Evolutionary conservation across 140 eudicot species (phyloP).

Genomic region (Flaveria floridana): DNA sequence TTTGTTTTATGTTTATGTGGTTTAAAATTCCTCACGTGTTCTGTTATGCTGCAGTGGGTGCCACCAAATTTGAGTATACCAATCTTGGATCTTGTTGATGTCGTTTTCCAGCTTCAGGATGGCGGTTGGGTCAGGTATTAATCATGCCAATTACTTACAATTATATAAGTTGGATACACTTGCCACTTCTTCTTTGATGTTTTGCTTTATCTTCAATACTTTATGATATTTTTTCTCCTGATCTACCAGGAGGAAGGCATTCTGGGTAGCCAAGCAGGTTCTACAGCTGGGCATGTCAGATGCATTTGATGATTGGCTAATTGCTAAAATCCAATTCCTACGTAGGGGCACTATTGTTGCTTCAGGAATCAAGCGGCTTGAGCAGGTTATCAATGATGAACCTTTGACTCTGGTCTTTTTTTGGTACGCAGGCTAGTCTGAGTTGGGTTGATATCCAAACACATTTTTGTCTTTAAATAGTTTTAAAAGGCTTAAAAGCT

Average conservation of each 20-base stretch:
- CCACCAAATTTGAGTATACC: constrained; percentile 88
- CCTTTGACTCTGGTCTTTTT: constrained; percentile 7
- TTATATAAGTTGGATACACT: constrained; percentile 16
- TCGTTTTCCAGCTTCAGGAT: constrained; percentile 93
- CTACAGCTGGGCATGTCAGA: constrained; percentile 97
- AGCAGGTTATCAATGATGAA: constrained; percentile 50
- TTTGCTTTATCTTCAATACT: neutral
- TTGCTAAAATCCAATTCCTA: constrained; percentile 80
- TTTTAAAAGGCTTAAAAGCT: neutral
- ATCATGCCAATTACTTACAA: constrained; percentile 3
- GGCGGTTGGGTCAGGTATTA: constrained; percentile 98
- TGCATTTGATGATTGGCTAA: constrained; percentile 98
- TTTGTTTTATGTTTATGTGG: constrained; percentile 1
- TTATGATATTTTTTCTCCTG: constrained; percentile 4
- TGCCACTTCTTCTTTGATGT: constrained; percentile 11
- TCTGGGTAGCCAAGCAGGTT: constrained; percentile 97
- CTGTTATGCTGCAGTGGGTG: constrained; percentile 72
- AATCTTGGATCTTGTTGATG: constrained; percentile 93
- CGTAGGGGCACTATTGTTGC: constrained; percentile 93
- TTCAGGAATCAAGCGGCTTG: constrained; percentile 77
- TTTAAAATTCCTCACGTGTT: constrained; percentile 7
- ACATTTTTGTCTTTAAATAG: neutral
- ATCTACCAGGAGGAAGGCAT: constrained; percentile 72
- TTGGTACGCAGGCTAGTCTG: neutral
- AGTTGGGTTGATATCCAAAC: neutral